Evolutionary conservation across 352 stramenopile genomes (phyloP).

Genomic region (Hyphochytrium catenoides): DNA sequence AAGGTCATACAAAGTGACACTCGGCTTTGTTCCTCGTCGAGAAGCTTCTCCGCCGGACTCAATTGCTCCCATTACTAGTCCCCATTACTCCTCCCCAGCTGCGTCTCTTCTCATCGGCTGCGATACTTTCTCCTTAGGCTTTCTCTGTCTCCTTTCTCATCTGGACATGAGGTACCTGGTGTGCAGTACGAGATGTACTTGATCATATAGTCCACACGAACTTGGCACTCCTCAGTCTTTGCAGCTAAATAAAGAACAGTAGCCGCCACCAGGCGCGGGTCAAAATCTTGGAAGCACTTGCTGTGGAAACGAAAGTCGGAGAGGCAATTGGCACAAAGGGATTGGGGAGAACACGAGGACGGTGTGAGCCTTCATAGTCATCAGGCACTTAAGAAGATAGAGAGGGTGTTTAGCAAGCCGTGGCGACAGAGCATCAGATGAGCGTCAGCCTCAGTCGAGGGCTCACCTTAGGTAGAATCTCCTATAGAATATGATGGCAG

Average conservation of each 20-base stretch:
- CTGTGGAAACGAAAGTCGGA: constrained; percentile 12
- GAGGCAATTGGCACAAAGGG: background rate
- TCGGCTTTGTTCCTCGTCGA: too few species aligned
- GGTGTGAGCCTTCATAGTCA: constrained; percentile 7
- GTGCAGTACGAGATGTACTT: constrained; percentile 60
- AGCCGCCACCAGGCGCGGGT: constrained; percentile 49
- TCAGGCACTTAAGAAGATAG: too few species aligned
- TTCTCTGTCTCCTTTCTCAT: too few species aligned
- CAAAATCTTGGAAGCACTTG: constrained; percentile 67
- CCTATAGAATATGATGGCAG: constrained; percentile 61
- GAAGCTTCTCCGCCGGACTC: too few species aligned
- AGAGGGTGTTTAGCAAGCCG: too few species aligned
- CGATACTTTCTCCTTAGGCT: too few species aligned
- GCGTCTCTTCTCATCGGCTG: too few species aligned
- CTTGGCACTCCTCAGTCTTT: constrained; percentile 59
- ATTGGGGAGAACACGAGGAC: background rate
- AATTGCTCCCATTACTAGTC: too few species aligned
- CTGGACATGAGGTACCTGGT: constrained; percentile 29
- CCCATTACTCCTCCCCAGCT: too few species aligned
- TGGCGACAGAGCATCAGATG: too few species aligned
- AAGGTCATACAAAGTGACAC: too few species aligned
- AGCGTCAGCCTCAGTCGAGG: too few species aligned
- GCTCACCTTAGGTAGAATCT: constrained; percentile 71
- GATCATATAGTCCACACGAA: constrained; percentile 41
- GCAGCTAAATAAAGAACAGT: constrained; percentile 60